A percentile compares a stretch with the other conserved stretches of the same genome.
phyloP scores from a whole-genome alignment of 208 protist species.

The Leishmania tarentolae region DNA sequence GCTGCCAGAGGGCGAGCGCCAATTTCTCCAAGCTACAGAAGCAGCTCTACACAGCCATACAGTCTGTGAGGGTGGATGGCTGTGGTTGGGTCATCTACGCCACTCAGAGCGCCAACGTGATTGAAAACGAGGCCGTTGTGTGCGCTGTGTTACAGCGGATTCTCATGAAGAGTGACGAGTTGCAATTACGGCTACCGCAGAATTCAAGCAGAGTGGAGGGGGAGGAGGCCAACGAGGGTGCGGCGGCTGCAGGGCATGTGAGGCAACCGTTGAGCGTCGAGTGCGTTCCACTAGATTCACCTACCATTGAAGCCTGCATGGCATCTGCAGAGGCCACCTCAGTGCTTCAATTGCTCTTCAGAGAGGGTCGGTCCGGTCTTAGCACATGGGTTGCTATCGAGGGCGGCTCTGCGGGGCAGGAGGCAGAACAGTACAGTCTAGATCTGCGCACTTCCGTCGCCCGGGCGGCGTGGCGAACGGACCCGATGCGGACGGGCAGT shows the following conservation, averaged over 20 bases:
- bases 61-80: neutral
- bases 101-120: conserved; percentile 93
- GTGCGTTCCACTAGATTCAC: conserved; percentile 33
- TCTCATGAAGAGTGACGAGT: neutral
- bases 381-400: conserved; percentile 60
- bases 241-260: neutral
- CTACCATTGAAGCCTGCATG: neutral
- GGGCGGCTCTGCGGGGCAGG: conserved; percentile 43
- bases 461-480: conserved; percentile 44
- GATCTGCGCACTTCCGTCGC: conserved; percentile 45
- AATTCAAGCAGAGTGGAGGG: neutral
- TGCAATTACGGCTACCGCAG: neutral
- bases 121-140: conserved; percentile 95
- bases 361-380: conserved; percentile 37
- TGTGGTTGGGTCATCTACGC: conserved; percentile 90
- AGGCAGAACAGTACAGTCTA: conserved; percentile 28
- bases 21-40: conserved; percentile 44
- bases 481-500: conserved; percentile 27
- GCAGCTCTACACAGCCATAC: conserved; percentile 43
- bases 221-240: neutral
- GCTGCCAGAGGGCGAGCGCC: conserved; percentile 42
- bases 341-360: conserved; percentile 23
- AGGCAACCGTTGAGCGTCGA: conserved; percentile 2
- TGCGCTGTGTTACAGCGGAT: conserved; percentile 58
- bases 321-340: conserved; percentile 6